phyloP scores from a whole-genome alignment of 225 moss, liverwort and hornwort species.

The Straminergon stramineum region DNA sequence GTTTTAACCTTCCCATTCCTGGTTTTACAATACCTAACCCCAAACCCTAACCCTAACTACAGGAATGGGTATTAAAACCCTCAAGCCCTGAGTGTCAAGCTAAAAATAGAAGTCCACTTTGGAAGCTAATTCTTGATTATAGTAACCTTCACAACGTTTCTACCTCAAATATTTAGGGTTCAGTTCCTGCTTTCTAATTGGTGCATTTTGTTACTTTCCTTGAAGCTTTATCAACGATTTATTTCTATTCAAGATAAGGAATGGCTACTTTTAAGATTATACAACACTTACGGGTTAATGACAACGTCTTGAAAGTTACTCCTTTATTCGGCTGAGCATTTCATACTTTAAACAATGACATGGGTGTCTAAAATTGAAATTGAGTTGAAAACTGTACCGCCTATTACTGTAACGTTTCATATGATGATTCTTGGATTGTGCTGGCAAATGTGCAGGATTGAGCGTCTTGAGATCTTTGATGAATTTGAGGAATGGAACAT shows the following conservation, averaged over 20 bases:
- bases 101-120: background rate
- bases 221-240: background rate
- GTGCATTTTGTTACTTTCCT: background rate
- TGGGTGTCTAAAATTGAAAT: background rate
- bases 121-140: background rate
- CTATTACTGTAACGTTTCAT: background rate
- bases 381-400: background rate
- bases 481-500: conserved; percentile 99
- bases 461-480: conserved; percentile 82
- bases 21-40: background rate
- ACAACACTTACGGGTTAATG: background rate
- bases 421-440: background rate
- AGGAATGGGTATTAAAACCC: background rate
- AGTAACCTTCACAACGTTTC: background rate
- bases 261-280: background rate
- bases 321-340: background rate
- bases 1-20: background rate
- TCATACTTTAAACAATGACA: background rate
- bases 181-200: background rate
- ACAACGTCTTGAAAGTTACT: background rate
- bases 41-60: background rate
- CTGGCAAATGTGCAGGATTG: conserved; percentile 41
- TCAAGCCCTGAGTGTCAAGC: background rate
- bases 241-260: background rate
- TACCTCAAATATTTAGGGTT: background rate